A percentile compares a stretch with the other conserved stretches of the same genome.
Conservation (phyloP, 2,329 filamentous ascomycete species). For the Zymoseptoria passerinii region DNA sequence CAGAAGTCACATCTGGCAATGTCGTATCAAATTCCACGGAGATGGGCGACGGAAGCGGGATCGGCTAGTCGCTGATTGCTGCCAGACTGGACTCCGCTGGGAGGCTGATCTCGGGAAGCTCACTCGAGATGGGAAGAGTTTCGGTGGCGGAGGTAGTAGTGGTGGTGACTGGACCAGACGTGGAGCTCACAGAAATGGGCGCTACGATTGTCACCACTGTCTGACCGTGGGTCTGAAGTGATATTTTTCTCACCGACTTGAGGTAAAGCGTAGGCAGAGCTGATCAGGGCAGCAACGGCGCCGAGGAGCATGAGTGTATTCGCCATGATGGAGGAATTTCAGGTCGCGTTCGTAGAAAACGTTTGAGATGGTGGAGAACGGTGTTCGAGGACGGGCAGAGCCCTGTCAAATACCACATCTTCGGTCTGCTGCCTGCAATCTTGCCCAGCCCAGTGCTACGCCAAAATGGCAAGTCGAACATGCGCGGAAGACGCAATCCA, state of each 20-base stretch:
- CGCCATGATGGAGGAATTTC: neutral
- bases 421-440: neutral
- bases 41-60: neutral
- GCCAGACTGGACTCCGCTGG: neutral
- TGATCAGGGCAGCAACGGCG: neutral
- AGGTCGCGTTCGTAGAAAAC: neutral
- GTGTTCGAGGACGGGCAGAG: neutral
- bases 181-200: neutral
- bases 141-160: neutral
- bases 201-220: neutral
- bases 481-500: neutral
- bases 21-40: neutral
- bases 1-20: neutral
- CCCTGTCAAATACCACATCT: neutral
- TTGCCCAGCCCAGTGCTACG: neutral
- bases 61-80: neutral
- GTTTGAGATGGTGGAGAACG: neutral
- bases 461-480: neutral
- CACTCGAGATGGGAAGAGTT: neutral
- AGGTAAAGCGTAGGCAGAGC: neutral
- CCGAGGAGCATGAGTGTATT: neutral
- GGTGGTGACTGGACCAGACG: neutral
- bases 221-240: neutral
- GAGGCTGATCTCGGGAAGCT: neutral
- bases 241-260: neutral